Evolutionary conservation across 2,329 filamentous ascomycete species (phyloP).

Genomic region (Claviceps pusilla): DNA sequence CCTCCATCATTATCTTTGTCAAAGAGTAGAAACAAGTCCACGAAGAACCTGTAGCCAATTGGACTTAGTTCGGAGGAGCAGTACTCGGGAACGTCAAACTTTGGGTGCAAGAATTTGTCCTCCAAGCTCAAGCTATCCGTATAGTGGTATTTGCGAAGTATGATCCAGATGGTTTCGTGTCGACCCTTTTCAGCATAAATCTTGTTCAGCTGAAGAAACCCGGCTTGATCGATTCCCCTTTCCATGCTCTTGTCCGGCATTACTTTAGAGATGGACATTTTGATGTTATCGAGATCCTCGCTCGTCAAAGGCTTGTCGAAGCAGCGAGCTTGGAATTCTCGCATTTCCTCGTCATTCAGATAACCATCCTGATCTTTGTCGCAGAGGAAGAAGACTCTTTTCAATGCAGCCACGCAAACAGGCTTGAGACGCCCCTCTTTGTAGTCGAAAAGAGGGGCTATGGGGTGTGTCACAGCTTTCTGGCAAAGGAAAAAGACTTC

Average conservation of each 20-base stretch:
- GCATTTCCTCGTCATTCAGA: constrained; percentile 78
- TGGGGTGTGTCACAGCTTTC: constrained; percentile 93
- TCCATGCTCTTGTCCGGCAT: constrained; percentile 47
- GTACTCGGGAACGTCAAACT: constrained; percentile 84
- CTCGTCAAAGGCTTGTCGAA: constrained; percentile 75
- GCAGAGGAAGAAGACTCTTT: constrained; percentile 85
- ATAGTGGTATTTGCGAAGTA: constrained; percentile 86
- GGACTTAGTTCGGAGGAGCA: constrained; percentile 89
- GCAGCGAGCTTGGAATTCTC: constrained; percentile 78
- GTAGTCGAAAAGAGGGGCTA: constrained; percentile 90
- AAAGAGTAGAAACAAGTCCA: constrained; percentile 85
- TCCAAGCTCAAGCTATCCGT: constrained; percentile 87
- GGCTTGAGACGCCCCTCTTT: constrained; percentile 85
- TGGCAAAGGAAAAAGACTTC: constrained; percentile 96
- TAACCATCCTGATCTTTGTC: constrained; percentile 94
- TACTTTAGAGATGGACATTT: constrained; percentile 62
- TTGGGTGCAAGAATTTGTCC: constrained; percentile 81
- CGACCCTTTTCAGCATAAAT: constrained; percentile 94
- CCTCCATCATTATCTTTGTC: constrained; percentile 97
- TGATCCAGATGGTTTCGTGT: constrained; percentile 97
- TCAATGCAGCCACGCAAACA: constrained; percentile 70
- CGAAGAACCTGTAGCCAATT: constrained; percentile 90
- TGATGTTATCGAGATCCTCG: constrained; percentile 82
- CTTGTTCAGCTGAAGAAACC: constrained; percentile 84
- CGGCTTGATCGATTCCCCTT: constrained; percentile 63